Percentiles rank a stretch among this genome's conserved stretches.
Conservation (phyloP, 2,329 filamentous ascomycete species). For the Colletotrichum filicis region DNA sequence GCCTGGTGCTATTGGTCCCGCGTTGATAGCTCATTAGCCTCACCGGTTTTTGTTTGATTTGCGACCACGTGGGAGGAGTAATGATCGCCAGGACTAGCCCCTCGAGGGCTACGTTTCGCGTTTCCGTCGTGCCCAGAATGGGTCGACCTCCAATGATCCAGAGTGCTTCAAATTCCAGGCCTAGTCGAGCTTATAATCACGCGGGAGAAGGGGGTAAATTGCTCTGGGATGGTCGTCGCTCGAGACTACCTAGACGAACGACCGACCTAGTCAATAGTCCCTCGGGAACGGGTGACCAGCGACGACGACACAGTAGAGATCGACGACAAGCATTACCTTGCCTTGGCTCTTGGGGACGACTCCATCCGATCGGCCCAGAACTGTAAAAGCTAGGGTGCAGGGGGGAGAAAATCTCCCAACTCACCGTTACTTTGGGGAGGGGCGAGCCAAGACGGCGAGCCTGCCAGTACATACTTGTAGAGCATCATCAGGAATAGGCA, state of each 20-base stretch:
- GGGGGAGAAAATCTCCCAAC: constrained; percentile 27
- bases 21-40: constrained; percentile 2
- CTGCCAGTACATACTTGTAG: neutral
- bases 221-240: neutral
- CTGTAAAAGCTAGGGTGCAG: constrained; percentile 21
- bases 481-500: neutral
- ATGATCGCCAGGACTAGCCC: neutral
- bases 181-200: neutral
- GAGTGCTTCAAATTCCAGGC: neutral
- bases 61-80: constrained; percentile 20
- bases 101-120: neutral
- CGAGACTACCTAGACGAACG: constrained; percentile 1
- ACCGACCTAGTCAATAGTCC: neutral
- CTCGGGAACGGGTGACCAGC: neutral
- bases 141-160: neutral
- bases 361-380: constrained; percentile 1
- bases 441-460: neutral
- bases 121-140: neutral
- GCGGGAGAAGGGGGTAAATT: neutral
- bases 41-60: constrained; percentile 9
- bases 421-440: constrained; percentile 21
- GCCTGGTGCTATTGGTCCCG: neutral
- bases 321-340: constrained; percentile 33
- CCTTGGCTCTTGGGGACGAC: neutral
- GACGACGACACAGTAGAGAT: constrained; percentile 17